These are phyloP conservation scores for Cutaneotrichosporon cutaneum DNA, from an alignment of 1,284 basidiomycete species.

Conservation along the genomic window DNA sequence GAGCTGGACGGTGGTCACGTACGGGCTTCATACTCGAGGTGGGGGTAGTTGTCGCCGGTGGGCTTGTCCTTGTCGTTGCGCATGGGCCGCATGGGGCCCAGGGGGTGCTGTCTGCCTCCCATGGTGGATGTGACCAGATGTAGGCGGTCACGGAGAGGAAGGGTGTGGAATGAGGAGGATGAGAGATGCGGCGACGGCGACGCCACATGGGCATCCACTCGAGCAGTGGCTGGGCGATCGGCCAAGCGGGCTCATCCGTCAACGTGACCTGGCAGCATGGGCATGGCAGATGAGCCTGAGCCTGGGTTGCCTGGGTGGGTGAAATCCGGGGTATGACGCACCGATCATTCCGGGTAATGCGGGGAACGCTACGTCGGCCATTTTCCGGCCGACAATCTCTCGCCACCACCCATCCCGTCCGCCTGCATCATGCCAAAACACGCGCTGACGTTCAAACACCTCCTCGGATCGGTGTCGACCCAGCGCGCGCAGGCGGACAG, in stretches of 20 bases:
- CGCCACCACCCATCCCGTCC: neutral
- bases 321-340: neutral
- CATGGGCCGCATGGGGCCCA: neutral
- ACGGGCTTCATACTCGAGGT: slow-evolving; percentile 10
- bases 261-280: slow-evolving; percentile 2
- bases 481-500: slow-evolving; percentile 21
- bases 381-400: neutral
- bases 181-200: neutral
- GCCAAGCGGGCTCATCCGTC: neutral
- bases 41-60: slow-evolving; percentile 12
- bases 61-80: neutral
- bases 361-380: neutral
- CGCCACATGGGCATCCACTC: too few species aligned
- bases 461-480: slow-evolving; percentile 23
- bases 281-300: too few species aligned
- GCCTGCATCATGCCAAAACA: slow-evolving; percentile 42
- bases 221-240: neutral
- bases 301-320: too few species aligned
- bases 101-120: slow-evolving; percentile 3
- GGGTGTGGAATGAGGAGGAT: neutral
- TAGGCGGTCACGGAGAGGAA: neutral
- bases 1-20: neutral
- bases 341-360: neutral
- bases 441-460: slow-evolving; percentile 45
- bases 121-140: neutral